These are phyloP conservation scores for Phoma sp. DNA, from an alignment of 2,329 filamentous ascomycete genomes.

Conservation along the genomic window DNA sequence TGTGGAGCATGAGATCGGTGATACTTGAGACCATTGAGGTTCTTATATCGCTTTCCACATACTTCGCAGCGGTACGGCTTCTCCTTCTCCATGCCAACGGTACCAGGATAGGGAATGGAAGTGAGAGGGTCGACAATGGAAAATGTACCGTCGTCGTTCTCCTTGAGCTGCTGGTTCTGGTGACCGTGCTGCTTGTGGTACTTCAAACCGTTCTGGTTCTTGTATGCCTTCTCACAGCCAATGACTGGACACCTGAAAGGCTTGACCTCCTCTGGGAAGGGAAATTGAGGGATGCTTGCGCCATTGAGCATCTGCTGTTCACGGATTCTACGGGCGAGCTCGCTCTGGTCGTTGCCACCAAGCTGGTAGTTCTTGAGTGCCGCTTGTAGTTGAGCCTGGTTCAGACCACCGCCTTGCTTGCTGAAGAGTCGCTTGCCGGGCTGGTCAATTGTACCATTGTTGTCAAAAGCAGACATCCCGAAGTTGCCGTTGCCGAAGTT, in stretches of 20 bases:
- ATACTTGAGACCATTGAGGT: conserved; percentile 97
- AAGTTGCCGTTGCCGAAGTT: conserved; percentile 47
- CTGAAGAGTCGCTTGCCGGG: conserved; percentile 93
- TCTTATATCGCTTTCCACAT: conserved; percentile 99
- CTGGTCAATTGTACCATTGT: conserved; percentile 74
- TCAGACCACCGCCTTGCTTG: conserved; percentile 74
- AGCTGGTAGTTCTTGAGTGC: conserved; percentile 79
- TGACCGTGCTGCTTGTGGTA: conserved; percentile 89
- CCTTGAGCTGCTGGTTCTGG: conserved; percentile 93
- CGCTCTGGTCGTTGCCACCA: conserved; percentile 66
- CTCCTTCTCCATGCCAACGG: conserved; percentile 99
- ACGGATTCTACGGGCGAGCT: conserved; percentile 70
- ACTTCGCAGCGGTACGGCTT: conserved; percentile 98
- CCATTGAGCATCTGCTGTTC: conserved; percentile 68
- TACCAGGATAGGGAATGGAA: conserved; percentile 90
- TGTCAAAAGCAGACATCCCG: conserved; percentile 50
- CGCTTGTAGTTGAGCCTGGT: conserved; percentile 71
- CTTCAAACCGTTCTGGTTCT: conserved; percentile 98
- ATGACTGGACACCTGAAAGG: conserved; percentile 98
- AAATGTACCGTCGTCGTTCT: conserved; percentile 96
- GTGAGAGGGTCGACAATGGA: conserved; percentile 98
- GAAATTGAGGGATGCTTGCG: conserved; percentile 48
- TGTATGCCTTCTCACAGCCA: conserved; percentile 98
- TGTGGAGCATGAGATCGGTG: conserved; percentile 75
- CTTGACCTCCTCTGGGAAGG: conserved; percentile 83